phyloP scores from a whole-genome alignment of 2,329 filamentous ascomycete genomes.

The Paecilomyces sp. region DNA sequence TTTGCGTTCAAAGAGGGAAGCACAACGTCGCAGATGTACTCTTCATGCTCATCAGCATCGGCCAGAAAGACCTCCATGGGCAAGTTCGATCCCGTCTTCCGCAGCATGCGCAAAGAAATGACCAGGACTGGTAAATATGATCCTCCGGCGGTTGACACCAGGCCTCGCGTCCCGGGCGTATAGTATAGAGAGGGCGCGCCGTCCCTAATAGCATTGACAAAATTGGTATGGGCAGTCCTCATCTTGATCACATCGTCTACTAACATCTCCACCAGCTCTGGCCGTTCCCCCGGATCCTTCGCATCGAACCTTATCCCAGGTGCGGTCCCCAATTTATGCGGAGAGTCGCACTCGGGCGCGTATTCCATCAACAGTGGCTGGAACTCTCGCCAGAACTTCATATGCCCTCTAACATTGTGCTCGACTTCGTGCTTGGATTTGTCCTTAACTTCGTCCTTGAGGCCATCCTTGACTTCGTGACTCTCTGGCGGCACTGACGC shows the following conservation, averaged over 20 bases:
- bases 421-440: not conserved
- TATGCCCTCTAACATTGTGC: slow-evolving; percentile 12
- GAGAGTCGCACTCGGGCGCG: slow-evolving; percentile 21
- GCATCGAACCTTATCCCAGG: slow-evolving; percentile 20
- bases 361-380: slow-evolving; percentile 23
- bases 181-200: slow-evolving; percentile 26
- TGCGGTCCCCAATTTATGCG: slow-evolving; percentile 18
- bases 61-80: slow-evolving; percentile 43
- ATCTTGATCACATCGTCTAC: slow-evolving; percentile 22
- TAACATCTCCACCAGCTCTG: slow-evolving; percentile 23
- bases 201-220: slow-evolving; percentile 22
- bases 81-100: slow-evolving; percentile 34
- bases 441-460: not conserved
- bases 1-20: slow-evolving; percentile 35
- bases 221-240: slow-evolving; percentile 26
- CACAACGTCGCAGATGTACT: slow-evolving; percentile 36
- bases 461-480: not conserved
- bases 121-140: slow-evolving; percentile 37
- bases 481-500: not conserved
- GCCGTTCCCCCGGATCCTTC: slow-evolving; percentile 17
- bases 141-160: slow-evolving; percentile 42
- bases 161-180: slow-evolving; percentile 27
- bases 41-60: slow-evolving; percentile 34
- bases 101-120: slow-evolving; percentile 40
- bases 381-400: slow-evolving; percentile 27